Conservation (phyloP, 371 early-diverging fungal genomes). For the Rhizopus microsporus region DNA sequence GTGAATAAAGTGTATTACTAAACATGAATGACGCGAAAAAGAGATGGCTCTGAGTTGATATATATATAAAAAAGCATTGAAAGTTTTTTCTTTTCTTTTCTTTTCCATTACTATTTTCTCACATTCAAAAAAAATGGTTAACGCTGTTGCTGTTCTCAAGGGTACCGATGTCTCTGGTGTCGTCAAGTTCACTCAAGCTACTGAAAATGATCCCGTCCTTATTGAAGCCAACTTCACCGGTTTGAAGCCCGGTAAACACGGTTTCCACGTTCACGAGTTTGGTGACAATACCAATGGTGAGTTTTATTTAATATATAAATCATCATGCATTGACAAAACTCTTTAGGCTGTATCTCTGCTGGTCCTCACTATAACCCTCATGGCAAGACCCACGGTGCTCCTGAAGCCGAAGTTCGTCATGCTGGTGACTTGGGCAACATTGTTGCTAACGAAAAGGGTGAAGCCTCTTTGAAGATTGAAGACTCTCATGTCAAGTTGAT, state of each 20-base stretch:
- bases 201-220: constrained; percentile 58
- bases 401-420: constrained; percentile 72
- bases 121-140: constrained; percentile 54
- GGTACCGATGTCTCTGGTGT: constrained; percentile 66
- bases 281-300: constrained; percentile 83
- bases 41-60: background rate
- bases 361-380: constrained; percentile 88
- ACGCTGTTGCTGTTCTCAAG: constrained; percentile 81
- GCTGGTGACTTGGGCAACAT: constrained; percentile 92
- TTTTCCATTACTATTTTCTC: constrained; percentile 10
- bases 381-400: constrained; percentile 82
- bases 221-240: constrained; percentile 70
- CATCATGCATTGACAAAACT: background rate
- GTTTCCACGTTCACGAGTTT: constrained; percentile 90
- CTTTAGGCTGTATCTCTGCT: constrained; percentile 73
- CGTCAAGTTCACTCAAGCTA: constrained; percentile 75
- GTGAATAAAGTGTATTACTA: constrained; percentile 9
- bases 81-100: constrained; percentile 21
- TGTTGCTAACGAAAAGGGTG: constrained; percentile 58
- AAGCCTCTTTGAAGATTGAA: constrained; percentile 55
- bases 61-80: constrained; percentile 4
- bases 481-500: constrained; percentile 77
- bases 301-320: background rate
- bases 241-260: constrained; percentile 81
- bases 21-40: constrained; percentile 24